Conservation (phyloP, 495 filamentous ascomycete genomes). For the Margaritispora aquatica region DNA sequence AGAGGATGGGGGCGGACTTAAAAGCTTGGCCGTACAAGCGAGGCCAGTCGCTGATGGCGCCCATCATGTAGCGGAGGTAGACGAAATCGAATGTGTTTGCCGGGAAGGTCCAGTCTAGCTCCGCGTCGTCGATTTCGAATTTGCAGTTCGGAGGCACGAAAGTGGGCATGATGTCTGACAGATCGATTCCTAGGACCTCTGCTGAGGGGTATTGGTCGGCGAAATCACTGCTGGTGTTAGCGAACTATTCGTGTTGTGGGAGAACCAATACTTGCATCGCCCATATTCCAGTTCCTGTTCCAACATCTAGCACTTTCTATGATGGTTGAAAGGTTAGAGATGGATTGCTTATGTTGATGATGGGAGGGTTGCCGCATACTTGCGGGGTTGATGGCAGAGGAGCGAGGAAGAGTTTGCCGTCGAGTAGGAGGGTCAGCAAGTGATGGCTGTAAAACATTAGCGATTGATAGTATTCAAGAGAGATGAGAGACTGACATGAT, state of each 20-base stretch:
- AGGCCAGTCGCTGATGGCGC: conserved; percentile 31
- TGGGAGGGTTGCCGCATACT: no score
- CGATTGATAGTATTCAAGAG: neutral
- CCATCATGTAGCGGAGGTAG: conserved; percentile 41
- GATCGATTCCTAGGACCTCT: conserved; percentile 47
- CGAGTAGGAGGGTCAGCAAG: conserved; percentile 29
- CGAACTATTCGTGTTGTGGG: neutral
- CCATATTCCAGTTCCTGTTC: conserved; percentile 35
- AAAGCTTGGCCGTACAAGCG: conserved; percentile 12
- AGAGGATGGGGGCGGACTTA: conserved; percentile 1
- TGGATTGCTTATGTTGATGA: neutral
- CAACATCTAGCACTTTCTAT: conserved; percentile 19
- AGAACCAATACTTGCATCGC: conserved; percentile 42
- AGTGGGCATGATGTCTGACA: conserved; percentile 41
- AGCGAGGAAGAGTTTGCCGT: conserved; percentile 28
- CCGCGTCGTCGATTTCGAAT: conserved; percentile 49
- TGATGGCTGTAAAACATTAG: conserved; percentile 24
- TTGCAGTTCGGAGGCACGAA: conserved; percentile 47
- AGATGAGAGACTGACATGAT: conserved; percentile 11
- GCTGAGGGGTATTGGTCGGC: conserved; percentile 44
- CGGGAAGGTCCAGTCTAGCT: conserved; percentile 46
- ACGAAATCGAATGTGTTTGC: conserved; percentile 44
- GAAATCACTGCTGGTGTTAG: conserved; percentile 38
- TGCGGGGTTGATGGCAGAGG: conserved; percentile 16
- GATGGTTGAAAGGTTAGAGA: neutral